Base-by-base conservation (phyloP, 2,329 filamentous ascomycete species). In the Emergomyces pasteurianus region DNA sequence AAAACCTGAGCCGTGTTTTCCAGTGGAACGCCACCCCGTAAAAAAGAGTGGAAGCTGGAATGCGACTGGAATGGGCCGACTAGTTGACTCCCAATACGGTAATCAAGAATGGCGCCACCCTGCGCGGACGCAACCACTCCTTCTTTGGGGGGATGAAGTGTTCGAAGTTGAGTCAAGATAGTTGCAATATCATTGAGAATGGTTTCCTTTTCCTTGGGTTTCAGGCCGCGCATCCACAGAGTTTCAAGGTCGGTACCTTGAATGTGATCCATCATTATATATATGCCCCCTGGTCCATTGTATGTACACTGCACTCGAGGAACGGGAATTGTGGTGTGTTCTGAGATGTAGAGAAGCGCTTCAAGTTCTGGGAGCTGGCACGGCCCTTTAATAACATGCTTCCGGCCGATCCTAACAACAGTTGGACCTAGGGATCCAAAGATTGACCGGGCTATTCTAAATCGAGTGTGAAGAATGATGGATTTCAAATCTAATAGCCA, bases 261-360 rank as follows among this genome's bases (percentile, higher is more conserved):
- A 43, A 62, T 62, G 50, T 62, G 16, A 43, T 62, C 58, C 57
- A 62, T 62, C 58, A 60, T 56, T 21, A 62, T 60, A 62, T 63
- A 63, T 23, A 63, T 63, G 60, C 62, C 62, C 2, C 54, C 62
- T 52, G 60, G 55, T 50, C 60, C 60, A 59, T 63, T 60, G 57
- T 62, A 63, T 1, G 60, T 59, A 53, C 47, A 60, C 40, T 31
- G 58, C 26, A 63, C 62, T 60, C 60, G 53, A 60, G 63, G 63
- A 59, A 64, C 61, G 23, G 63, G 63, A 40, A 63, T 64, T 18
- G 63, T 61, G 18, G 61, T 64, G 50, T 64, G 58, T 34, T 64
- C 55, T 54, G 55, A 16, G 43, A 64, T 43, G 56, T 64, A 64
- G 42, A 61, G 60, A 34, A 64, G 61, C 36, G 62, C 62, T 64